These are phyloP conservation scores for Malania oleifera DNA, from an alignment of 164 flowering plant genomes.

Conservation along the genomic window DNA sequence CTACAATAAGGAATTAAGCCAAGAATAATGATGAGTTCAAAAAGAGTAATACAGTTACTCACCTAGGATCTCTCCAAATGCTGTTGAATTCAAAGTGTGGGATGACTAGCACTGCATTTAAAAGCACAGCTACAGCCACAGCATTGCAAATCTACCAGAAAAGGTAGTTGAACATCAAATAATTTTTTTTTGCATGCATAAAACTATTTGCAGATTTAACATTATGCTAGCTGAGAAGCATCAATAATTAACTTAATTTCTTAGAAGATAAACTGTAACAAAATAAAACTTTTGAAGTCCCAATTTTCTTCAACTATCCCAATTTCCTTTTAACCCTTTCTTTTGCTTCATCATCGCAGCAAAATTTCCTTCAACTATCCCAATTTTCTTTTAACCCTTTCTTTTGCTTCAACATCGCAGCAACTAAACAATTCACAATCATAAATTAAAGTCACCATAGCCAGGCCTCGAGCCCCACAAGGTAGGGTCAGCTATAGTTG, in stretches of 20 bases:
- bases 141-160: conserved; percentile 79
- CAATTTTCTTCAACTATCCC: background rate
- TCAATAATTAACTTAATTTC: background rate
- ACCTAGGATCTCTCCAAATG: conserved; percentile 78
- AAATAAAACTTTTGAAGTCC: too few relatives aligned
- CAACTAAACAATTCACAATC: too few relatives aligned
- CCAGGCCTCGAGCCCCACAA: too few relatives aligned
- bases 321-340: too few relatives aligned
- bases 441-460: too few relatives aligned
- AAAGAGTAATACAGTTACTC: conserved; percentile 8
- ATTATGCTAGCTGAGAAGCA: background rate
- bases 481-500: too few relatives aligned
- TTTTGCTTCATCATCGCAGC: too few relatives aligned
- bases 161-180: background rate
- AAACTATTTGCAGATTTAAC: background rate
- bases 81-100: conserved; percentile 57
- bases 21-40: background rate
- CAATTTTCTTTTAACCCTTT: too few relatives aligned
- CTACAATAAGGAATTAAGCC: background rate
- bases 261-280: background rate
- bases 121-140: conserved; percentile 76
- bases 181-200: background rate
- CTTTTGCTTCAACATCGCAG: too few relatives aligned
- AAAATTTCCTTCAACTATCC: too few relatives aligned
- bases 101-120: conserved; percentile 66